Conservation (phyloP, 805 yeast genomes). For the Metschnikowia koreensis region DNA sequence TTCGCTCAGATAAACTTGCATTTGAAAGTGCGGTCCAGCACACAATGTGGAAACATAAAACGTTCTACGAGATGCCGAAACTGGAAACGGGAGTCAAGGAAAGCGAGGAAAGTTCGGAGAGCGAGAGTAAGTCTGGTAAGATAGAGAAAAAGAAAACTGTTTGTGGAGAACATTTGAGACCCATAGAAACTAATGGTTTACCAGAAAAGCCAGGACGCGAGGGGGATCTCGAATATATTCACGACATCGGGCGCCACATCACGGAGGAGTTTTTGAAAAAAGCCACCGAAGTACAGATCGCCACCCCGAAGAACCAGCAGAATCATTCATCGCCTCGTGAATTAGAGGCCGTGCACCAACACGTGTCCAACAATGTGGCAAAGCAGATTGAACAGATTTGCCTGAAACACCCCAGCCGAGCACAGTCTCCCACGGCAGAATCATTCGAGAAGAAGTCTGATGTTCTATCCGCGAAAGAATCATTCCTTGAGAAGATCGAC, state of each 20-base stretch:
- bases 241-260: constrained; percentile 34
- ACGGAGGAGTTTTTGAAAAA: constrained; percentile 32
- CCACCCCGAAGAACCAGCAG: constrained; percentile 6
- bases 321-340: constrained; percentile 10
- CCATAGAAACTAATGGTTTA: too few species aligned
- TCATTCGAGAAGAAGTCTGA: constrained; percentile 1
- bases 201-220: too few species aligned
- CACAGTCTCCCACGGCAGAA: constrained; percentile 7
- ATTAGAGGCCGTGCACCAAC: constrained; percentile 26
- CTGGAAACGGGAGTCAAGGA: constrained; percentile 11
- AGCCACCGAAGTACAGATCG: constrained; percentile 30
- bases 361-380: constrained; percentile 31
- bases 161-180: too few species aligned
- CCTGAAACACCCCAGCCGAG: constrained; percentile 6
- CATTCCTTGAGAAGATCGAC: constrained; percentile 28
- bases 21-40: constrained; percentile 42
- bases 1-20: constrained; percentile 41
- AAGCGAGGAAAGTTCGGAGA: background rate
- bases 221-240: constrained; percentile 21
- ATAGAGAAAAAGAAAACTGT: too few species aligned
- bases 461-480: constrained; percentile 23
- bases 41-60: constrained; percentile 38
- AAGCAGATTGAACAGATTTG: constrained; percentile 26
- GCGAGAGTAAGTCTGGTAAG: too few species aligned
- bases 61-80: constrained; percentile 21